Evolutionary conservation across 2,329 filamentous ascomycete genomes (phyloP), one percentile per base, ranked within the genome.

Genomic region (Lachnellula occidentalis): DNA sequence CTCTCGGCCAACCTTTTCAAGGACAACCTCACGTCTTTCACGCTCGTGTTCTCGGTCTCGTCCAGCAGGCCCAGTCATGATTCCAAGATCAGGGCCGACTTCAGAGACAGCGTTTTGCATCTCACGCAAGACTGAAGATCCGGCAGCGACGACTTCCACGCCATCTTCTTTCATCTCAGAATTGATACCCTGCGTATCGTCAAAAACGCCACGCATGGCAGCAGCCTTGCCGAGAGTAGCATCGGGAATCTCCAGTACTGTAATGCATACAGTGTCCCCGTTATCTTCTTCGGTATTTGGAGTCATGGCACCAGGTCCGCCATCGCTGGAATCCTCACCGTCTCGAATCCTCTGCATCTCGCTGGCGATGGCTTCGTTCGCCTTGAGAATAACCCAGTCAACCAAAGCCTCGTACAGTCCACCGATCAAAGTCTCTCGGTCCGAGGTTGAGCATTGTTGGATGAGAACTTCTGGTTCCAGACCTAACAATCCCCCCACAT

Each of bases 131-230:
- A 97, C 87, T 0, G 92, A 95, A 55, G 86, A 87, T n/a, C 88
- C 88, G 1, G 84, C 84, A 0, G 86, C 64, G 1, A 80, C 73
- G 2, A 95, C 80, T n/a, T 88, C 81, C 1, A 99, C 81, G 9
- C 94, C 94, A 62, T 99, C 94, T 58, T 92, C 87, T 66, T 92
- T 95, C 92, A 99, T 97, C 74, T 99, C 94, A 0, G 87, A 81
- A 64, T 97, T 97, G 73, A 99, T 96, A 50, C 94, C 94, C 19
- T 86, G 77, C n/a, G 78, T 82, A 64, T 97, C 94, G 62, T 99
- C 92, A 64, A 99, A 99, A 36, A 97, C 83, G 14, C 89, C 90
- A 39, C 90, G 88, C 74, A 99, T 83, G 12, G 89, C 84, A n/a
- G 95, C 73, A 0, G 92, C 94, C 71, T 94, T 96, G 55, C 88